Percentiles rank a stretch among this genome's conserved stretches.
phyloP scores from a whole-genome alignment of 2,329 filamentous ascomycete genomes.

The Coleophoma eucalyptorum region DNA sequence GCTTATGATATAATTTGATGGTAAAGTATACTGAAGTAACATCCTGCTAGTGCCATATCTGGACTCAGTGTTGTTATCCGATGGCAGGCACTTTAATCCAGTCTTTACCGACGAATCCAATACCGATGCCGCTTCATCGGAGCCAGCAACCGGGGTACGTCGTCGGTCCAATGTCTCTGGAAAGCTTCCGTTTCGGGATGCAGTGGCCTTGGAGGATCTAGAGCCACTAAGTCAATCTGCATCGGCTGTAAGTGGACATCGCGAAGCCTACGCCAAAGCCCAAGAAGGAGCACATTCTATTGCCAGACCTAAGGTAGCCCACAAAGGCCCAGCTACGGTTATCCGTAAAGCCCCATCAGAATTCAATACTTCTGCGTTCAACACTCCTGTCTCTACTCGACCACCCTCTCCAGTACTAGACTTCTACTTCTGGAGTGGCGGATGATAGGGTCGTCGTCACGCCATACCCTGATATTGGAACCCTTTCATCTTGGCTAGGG shows the following conservation, averaged over 20 bases:
- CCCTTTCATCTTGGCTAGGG: constrained; percentile 33
- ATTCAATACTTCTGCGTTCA: constrained; percentile 7
- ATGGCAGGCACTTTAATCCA: no score
- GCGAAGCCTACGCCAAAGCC: neutral
- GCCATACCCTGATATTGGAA: constrained; percentile 27
- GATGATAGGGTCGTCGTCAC: neutral
- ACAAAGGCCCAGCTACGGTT: neutral
- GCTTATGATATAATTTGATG: no score
- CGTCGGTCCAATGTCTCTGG: neutral
- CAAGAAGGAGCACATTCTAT: neutral
- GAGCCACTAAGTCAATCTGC: neutral
- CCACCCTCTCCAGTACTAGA: constrained; percentile 5
- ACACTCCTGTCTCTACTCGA: constrained; percentile 7
- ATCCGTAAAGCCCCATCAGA: constrained; percentile 7
- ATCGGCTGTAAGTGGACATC: neutral
- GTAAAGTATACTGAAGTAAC: no score
- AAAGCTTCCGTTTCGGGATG: neutral
- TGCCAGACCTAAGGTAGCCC: neutral
- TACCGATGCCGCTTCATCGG: no score
- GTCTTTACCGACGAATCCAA: no score
- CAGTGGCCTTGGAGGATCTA: neutral
- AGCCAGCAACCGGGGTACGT: neutral
- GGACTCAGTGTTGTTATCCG: no score
- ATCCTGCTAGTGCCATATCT: no score
- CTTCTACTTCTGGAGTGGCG: neutral